Conservation (phyloP, 2,329 filamentous ascomycete species). For the Salinomyces thailandicus region DNA sequence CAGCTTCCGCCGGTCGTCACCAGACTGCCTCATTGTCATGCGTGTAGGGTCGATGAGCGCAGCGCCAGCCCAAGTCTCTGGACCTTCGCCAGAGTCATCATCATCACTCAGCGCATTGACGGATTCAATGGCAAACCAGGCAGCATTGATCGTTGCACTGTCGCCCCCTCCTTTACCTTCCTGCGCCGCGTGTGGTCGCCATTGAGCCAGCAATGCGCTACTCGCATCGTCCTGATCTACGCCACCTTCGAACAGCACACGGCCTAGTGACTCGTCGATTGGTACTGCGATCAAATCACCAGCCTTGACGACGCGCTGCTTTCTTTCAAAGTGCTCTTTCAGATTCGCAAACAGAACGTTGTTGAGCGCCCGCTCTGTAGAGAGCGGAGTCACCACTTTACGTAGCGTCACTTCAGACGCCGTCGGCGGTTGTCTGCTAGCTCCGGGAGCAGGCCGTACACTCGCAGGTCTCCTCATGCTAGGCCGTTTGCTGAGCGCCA, state of each 20-base stretch:
- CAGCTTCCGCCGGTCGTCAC: constrained; percentile 70
- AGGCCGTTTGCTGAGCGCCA: constrained; percentile 31
- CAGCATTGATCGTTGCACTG: constrained; percentile 41
- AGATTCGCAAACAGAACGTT: constrained; percentile 76
- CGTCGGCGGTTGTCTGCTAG: constrained; percentile 45
- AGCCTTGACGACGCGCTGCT: constrained; percentile 68
- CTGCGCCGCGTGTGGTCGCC: constrained; percentile 3
- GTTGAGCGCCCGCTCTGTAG: constrained; percentile 75
- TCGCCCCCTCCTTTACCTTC: constrained; percentile 38
- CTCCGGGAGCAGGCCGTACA: constrained; percentile 22
- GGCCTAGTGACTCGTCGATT: constrained; percentile 75
- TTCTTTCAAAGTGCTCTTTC: constrained; percentile 79
- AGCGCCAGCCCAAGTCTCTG: constrained; percentile 72
- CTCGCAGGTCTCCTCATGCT: constrained; percentile 32
- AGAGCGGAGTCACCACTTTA: constrained; percentile 80
- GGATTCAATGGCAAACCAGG: constrained; percentile 86
- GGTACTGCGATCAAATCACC: constrained; percentile 84
- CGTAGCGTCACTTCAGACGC: constrained; percentile 75
- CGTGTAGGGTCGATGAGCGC: constrained; percentile 76
- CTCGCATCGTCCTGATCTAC: constrained; percentile 59
- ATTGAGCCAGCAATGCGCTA: constrained; percentile 32
- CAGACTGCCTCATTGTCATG: constrained; percentile 85
- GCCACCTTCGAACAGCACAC: constrained; percentile 63
- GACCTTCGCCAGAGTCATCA: constrained; percentile 45
- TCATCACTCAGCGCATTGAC: constrained; percentile 45